These are phyloP conservation scores for Eucalyptus cladocalyx DNA, from an alignment of 345 rosid species.

Conservation along the genomic window DNA sequence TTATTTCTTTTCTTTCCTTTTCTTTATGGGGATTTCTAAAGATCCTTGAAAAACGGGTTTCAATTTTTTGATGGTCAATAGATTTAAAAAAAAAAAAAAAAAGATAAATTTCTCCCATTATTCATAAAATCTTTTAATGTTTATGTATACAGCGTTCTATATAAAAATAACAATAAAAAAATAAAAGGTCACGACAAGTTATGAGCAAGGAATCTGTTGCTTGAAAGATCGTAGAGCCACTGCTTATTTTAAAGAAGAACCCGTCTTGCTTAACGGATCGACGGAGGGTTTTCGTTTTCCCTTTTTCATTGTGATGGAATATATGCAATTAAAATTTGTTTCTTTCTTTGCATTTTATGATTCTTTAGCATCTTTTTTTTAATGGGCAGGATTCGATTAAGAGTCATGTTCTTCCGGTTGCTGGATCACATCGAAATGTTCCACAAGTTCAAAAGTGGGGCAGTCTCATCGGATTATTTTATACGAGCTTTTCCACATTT, in stretches of 20 bases:
- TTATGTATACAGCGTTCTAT: background rate
- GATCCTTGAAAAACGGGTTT: background rate
- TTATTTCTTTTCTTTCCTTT: background rate
- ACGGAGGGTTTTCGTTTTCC: background rate
- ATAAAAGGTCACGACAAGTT: background rate
- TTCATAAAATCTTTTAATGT: background rate
- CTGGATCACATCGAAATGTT: background rate
- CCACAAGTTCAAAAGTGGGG: background rate
- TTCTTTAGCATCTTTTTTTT: background rate
- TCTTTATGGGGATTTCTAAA: background rate
- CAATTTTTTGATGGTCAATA: background rate
- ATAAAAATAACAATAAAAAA: background rate
- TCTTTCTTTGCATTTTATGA: background rate
- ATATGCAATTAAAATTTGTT: background rate
- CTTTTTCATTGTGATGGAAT: background rate
- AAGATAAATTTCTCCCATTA: background rate
- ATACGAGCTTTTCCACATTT: background rate
- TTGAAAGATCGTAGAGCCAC: background rate
- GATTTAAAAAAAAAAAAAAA: background rate
- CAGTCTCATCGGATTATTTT: background rate
- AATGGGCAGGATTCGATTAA: background rate
- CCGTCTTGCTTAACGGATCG: background rate
- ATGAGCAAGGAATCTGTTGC: background rate
- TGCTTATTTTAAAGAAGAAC: background rate
- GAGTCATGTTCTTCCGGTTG: background rate